Evolutionary conservation across 768 basidiomycete genomes (phyloP).

Genomic region (Floccularia luteovirens): DNA sequence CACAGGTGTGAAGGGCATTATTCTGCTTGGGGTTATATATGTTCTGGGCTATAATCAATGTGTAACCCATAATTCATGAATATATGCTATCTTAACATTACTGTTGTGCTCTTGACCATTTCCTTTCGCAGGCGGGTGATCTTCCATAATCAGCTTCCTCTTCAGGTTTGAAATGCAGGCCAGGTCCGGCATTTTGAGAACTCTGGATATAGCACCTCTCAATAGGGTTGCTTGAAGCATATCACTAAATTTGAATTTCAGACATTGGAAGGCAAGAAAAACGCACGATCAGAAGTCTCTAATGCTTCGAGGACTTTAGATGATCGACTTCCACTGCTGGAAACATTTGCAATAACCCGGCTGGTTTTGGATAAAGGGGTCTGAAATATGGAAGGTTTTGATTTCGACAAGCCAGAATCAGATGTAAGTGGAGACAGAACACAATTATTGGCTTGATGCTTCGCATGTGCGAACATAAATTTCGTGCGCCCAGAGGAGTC

Average conservation of each 20-base stretch:
- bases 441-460: constrained; percentile 8
- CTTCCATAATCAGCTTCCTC: not conserved
- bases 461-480: constrained; percentile 23
- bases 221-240: constrained; percentile 22
- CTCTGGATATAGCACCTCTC: constrained; percentile 28
- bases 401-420: not conserved
- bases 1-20: not conserved
- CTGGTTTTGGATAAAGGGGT: not conserved
- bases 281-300: constrained; percentile 37
- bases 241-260: not conserved
- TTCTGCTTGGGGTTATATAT: not conserved
- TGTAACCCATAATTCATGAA: not conserved
- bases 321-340: constrained; percentile 1
- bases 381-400: not conserved
- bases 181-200: constrained; percentile 35
- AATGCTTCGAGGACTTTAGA: constrained; percentile 33
- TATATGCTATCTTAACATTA: not conserved
- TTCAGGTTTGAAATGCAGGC: constrained; percentile 24
- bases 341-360: not conserved
- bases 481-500: constrained; percentile 4
- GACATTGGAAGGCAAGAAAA: not conserved
- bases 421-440: not conserved
- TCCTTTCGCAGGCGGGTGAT: not conserved
- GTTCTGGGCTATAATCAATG: not conserved
- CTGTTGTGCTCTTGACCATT: not conserved